Evolutionary conservation across 1,284 basidiomycete species (phyloP).

Genomic region (Inonotus obliquus): DNA sequence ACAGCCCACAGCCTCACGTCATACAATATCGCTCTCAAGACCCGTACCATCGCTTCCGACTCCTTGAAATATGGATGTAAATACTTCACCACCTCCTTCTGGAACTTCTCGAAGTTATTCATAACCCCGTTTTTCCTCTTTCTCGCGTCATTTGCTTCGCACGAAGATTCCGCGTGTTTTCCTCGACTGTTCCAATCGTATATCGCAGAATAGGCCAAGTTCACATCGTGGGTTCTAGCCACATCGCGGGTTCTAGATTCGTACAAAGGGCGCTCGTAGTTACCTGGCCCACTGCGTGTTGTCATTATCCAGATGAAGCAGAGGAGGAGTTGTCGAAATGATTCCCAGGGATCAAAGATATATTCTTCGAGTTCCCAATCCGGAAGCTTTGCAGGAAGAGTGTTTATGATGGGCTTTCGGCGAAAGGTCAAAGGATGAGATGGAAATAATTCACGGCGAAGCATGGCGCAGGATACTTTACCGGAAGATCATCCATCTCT

Average conservation of each 20-base stretch:
- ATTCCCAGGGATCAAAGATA: neutral
- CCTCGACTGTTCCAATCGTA: neutral
- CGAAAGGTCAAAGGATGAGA: too few relatives aligned
- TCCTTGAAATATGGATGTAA: neutral
- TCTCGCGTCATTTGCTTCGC: neutral
- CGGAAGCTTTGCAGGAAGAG: neutral
- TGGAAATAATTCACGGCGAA: too few relatives aligned
- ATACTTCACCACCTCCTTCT: neutral
- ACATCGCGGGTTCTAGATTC: neutral
- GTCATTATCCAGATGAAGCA: neutral
- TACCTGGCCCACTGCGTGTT: neutral
- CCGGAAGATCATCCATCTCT: neutral
- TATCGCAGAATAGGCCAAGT: neutral
- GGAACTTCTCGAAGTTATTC: neutral
- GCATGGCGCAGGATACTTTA: neutral
- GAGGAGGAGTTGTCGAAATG: neutral
- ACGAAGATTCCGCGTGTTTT: neutral
- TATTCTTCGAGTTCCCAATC: neutral
- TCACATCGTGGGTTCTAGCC: too few relatives aligned
- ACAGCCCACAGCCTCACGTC: neutral
- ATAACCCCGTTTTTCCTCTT: neutral
- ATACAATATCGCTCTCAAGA: neutral
- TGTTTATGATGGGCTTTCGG: neutral
- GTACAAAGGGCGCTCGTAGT: neutral
- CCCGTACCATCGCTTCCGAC: neutral